A percentile compares a stretch with the other conserved stretches of the same genome.
Conservation (phyloP, 352 stramenopile species). For the Phytopythium mirpurense region DNA sequence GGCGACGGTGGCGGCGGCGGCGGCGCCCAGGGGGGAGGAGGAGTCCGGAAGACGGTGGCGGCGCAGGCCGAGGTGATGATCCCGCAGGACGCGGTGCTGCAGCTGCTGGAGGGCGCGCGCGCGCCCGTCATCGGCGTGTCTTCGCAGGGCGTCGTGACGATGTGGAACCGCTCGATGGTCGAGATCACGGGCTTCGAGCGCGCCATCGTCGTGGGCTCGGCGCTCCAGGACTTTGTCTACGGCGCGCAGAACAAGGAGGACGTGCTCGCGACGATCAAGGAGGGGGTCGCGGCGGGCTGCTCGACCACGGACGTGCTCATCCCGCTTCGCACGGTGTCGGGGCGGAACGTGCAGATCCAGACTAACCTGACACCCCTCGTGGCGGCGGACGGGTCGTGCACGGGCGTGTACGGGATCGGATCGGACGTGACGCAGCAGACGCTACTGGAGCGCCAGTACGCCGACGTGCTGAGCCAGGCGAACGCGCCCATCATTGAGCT, state of each 20-base stretch:
- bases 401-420: conserved; percentile 55
- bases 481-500: conserved; percentile 79
- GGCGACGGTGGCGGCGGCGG: neutral
- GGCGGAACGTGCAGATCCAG: conserved; percentile 38
- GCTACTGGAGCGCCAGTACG: conserved; percentile 57
- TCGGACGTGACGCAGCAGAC: conserved; percentile 51
- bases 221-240: conserved; percentile 57
- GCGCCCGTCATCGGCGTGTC: conserved; percentile 58
- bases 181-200: conserved; percentile 51
- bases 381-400: conserved; percentile 27
- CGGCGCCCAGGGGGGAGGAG: neutral
- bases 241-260: conserved; percentile 23
- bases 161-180: conserved; percentile 61
- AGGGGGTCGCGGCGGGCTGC: conserved; percentile 18
- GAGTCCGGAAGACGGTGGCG: neutral
- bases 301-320: conserved; percentile 51
- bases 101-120: conserved; percentile 59
- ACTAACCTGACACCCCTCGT: conserved; percentile 52
- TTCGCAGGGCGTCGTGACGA: conserved; percentile 37
- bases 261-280: conserved; percentile 21
- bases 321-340: conserved; percentile 35
- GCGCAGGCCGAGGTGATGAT: neutral
- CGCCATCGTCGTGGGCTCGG: conserved; percentile 29
- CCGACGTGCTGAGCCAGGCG: conserved; percentile 66
- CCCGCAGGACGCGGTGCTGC: conserved; percentile 13